Conservation (phyloP, 2,329 filamentous ascomycete species). For the Rhinocladiella similis region DNA sequence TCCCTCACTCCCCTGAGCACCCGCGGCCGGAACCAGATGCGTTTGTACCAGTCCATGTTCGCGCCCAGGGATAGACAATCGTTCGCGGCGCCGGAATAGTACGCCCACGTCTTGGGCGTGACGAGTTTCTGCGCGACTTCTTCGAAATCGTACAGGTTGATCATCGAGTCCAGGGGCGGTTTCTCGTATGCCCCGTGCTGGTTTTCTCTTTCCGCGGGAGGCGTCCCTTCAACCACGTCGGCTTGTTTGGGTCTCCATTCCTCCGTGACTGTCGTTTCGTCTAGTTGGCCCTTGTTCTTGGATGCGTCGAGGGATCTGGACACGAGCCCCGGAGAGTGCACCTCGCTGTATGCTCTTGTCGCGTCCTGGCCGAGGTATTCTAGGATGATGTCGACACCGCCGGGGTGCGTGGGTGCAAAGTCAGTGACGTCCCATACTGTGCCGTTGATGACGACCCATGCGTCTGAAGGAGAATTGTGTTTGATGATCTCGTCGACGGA, state of each 20-base stretch:
- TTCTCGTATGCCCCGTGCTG: neutral
- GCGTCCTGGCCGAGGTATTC: conserved; percentile 49
- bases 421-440: conserved; percentile 67
- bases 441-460: conserved; percentile 68
- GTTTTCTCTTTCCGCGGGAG: neutral
- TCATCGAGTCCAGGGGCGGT: conserved; percentile 20
- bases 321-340: conserved; percentile 35
- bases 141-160: conserved; percentile 26
- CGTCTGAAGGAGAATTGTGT: conserved; percentile 35
- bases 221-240: conserved; percentile 20
- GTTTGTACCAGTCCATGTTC: conserved; percentile 35
- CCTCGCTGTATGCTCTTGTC: conserved; percentile 45
- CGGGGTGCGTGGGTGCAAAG: conserved; percentile 64
- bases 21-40: conserved; percentile 49
- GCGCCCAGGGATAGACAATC: conserved; percentile 17
- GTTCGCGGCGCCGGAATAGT: conserved; percentile 30
- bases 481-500: neutral
- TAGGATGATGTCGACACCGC: conserved; percentile 50
- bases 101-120: conserved; percentile 28
- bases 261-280: conserved; percentile 26
- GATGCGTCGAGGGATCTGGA: conserved; percentile 18
- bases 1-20: conserved; percentile 42
- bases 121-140: conserved; percentile 14
- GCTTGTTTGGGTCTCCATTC: conserved; percentile 22
- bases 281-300: conserved; percentile 7